Percentiles rank a stretch among this genome's conserved stretches.
Evolutionary conservation across 1,284 basidiomycete genomes (phyloP).

Genomic region (Pseudozyma sp.): DNA sequence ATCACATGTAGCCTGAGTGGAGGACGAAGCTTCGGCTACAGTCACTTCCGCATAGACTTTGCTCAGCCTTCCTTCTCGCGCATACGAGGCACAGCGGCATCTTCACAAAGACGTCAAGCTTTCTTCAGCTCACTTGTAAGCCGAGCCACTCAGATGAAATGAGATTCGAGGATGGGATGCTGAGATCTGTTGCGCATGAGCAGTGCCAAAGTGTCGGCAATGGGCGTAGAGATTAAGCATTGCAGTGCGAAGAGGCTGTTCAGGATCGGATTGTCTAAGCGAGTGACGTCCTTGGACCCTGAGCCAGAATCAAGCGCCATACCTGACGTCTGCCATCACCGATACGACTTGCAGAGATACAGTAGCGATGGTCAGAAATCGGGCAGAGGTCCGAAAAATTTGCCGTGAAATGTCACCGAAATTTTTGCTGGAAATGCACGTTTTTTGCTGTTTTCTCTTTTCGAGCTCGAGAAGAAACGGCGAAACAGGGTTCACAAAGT

Average conservation of each 20-base stretch:
- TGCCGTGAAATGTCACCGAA: slow-evolving; percentile 16
- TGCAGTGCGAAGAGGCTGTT: background rate
- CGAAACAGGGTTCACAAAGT: background rate
- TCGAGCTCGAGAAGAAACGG: slow-evolving; percentile 8
- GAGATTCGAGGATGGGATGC: no score
- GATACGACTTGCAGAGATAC: slow-evolving; percentile 1
- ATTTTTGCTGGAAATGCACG: slow-evolving; percentile 8
- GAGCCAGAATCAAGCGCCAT: slow-evolving; percentile 4
- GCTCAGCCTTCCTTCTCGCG: no score
- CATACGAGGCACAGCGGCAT: no score
- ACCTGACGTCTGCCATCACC: slow-evolving; percentile 24
- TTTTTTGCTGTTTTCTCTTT: slow-evolving; percentile 8
- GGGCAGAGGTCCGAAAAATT: slow-evolving; percentile 39
- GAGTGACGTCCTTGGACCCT: slow-evolving; percentile 23
- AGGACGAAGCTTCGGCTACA: no score
- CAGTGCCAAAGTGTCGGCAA: no score
- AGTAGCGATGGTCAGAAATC: background rate
- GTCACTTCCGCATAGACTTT: no score
- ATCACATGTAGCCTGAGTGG: no score
- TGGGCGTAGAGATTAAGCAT: background rate
- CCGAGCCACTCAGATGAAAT: no score
- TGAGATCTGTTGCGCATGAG: background rate
- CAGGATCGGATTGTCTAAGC: slow-evolving; percentile 45
- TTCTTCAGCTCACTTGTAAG: no score
- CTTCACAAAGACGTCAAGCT: no score